A percentile compares a stretch with the other conserved stretches of the same genome.
Evolutionary conservation across 169 alveolate genomes (phyloP).

Genomic region (Fabrea salina): DNA sequence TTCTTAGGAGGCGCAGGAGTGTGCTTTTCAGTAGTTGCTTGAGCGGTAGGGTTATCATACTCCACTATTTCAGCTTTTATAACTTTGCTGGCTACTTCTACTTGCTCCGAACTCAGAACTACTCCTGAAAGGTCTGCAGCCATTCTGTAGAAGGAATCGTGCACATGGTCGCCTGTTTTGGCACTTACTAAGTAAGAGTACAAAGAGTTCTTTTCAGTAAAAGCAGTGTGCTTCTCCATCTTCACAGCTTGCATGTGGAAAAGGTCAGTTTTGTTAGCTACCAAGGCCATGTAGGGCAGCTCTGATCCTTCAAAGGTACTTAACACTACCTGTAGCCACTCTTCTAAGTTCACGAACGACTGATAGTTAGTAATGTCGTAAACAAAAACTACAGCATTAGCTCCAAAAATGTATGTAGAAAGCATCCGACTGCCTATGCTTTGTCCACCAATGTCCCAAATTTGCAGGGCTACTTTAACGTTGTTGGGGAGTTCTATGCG

Average conservation of each 20-base stretch:
- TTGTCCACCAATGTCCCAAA: conserved; percentile 84
- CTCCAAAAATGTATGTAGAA: conserved; percentile 54
- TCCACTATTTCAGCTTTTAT: conserved; percentile 53
- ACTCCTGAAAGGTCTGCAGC: conserved; percentile 71
- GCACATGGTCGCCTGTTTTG: conserved; percentile 64
- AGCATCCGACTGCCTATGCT: conserved; percentile 74
- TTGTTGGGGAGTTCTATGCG: conserved; percentile 54
- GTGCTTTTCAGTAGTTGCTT: neutral
- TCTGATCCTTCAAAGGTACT: conserved; percentile 55
- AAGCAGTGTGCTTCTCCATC: conserved; percentile 47
- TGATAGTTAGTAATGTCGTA: conserved; percentile 74
- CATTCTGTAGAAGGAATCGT: conserved; percentile 46
- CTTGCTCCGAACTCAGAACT: conserved; percentile 26
- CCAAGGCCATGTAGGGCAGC: conserved; percentile 38
- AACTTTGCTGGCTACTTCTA: conserved; percentile 45
- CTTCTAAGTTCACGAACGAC: conserved; percentile 61
- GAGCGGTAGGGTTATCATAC: conserved; percentile 27
- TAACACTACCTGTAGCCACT: conserved; percentile 63
- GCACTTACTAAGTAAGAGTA: conserved; percentile 56
- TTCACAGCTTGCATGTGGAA: conserved; percentile 63
- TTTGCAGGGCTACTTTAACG: conserved; percentile 51
- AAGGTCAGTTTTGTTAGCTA: conserved; percentile 66
- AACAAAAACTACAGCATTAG: conserved; percentile 67
- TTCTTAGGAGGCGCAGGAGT: neutral
- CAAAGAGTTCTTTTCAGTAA: conserved; percentile 42